These are phyloP conservation scores for Senecio squalidus DNA, from an alignment of 140 eudicot genomes.

Conservation along the genomic window DNA sequence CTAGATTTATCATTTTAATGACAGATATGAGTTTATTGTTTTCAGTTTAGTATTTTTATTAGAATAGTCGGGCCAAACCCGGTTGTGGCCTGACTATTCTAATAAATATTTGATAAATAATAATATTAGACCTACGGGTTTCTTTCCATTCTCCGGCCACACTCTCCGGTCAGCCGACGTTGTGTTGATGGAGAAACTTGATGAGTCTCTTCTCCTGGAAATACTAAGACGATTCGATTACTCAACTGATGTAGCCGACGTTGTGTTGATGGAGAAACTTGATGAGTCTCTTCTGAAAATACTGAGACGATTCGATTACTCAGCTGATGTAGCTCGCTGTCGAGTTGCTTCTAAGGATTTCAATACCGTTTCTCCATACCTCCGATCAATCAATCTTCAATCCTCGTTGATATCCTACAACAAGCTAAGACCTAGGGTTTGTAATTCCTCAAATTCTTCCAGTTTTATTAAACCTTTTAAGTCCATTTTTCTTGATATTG, in stretches of 20 bases:
- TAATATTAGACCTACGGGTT: no score
- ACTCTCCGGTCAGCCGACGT: no score
- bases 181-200: background rate
- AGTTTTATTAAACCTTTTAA: conserved; percentile 49
- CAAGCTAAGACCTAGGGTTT: conserved; percentile 18
- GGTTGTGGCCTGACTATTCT: no score
- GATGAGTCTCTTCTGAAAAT: background rate
- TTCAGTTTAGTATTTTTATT: no score
- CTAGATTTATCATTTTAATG: no score
- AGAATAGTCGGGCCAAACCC: no score
- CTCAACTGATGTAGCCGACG: background rate
- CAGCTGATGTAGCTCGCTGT: background rate
- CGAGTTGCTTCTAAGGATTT: background rate
- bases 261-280: background rate
- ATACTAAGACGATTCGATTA: conserved; percentile 3
- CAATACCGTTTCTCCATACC: background rate
- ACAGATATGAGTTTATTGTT: no score
- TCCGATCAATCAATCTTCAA: conserved; percentile 9
- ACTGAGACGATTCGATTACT: conserved; percentile 1
- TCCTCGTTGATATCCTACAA: conserved; percentile 19
- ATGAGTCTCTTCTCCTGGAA: background rate
- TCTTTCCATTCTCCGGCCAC: no score
- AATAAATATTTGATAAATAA: no score
- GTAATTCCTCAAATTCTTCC: background rate
- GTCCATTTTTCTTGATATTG: conserved; percentile 35